These are phyloP conservation scores for Pugionium dolabratum DNA, from an alignment of 345 rosid genomes.

Conservation along the genomic window DNA sequence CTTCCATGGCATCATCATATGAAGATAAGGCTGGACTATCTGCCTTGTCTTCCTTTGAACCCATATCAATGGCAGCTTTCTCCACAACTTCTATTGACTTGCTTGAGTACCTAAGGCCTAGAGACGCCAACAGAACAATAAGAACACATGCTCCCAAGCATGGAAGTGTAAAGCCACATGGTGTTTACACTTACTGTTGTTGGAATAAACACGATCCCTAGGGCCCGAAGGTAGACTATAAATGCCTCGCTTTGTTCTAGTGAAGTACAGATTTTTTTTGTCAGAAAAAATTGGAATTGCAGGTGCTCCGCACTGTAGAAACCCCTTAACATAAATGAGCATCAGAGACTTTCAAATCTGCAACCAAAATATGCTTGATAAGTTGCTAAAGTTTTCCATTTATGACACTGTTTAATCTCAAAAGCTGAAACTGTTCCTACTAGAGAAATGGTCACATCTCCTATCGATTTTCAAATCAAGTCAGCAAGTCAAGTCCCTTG, in stretches of 20 bases:
- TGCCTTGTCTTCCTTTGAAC: conserved; percentile 41
- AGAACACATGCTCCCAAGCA: conserved; percentile 10
- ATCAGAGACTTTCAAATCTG: conserved; percentile 35
- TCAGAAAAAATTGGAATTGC: conserved; percentile 24
- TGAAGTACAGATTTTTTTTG: conserved; percentile 4
- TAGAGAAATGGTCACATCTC: neutral
- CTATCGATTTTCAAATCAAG: neutral
- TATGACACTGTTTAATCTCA: neutral
- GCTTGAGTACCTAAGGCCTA: conserved; percentile 49
- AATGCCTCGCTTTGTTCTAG: neutral
- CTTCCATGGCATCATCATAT: conserved; percentile 79
- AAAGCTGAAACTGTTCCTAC: neutral
- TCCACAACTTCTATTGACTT: conserved; percentile 46
- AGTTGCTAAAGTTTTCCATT: neutral
- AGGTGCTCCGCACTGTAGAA: conserved; percentile 34
- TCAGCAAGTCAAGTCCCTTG: conserved; percentile 9
- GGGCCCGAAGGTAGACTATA: conserved; percentile 7
- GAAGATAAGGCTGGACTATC: conserved; percentile 49
- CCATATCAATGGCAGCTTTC: conserved; percentile 37
- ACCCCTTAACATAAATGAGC: conserved; percentile 35
- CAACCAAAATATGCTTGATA: conserved; percentile 7
- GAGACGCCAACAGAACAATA: conserved; percentile 31
- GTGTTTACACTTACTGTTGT: conserved; percentile 29
- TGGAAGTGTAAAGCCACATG: neutral
- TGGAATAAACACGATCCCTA: conserved; percentile 16